phyloP scores from a whole-genome alignment of 306 rosid genomes.

The Mimosa bimucronata region DNA sequence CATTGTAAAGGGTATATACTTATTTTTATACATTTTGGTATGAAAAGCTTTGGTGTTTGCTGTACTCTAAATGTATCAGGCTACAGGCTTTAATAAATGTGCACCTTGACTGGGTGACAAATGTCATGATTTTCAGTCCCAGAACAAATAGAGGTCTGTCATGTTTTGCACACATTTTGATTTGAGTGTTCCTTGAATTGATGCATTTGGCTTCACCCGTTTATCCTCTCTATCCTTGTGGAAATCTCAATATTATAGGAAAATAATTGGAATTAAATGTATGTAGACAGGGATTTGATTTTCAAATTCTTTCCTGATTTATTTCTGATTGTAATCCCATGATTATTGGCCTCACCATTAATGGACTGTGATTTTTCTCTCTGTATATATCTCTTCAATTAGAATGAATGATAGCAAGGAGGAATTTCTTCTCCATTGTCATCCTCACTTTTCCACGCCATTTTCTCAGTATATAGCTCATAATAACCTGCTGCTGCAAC shows the following conservation, averaged over 20 bases:
- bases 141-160: not conserved
- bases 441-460: too few species aligned
- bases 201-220: not conserved
- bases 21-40: not conserved
- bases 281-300: too few species aligned
- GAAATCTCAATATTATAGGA: too few species aligned
- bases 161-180: not conserved
- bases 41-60: slow-evolving; percentile 12
- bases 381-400: too few species aligned
- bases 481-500: not conserved
- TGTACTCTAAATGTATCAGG: not conserved
- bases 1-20: slow-evolving; percentile 69
- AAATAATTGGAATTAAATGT: too few species aligned
- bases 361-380: too few species aligned
- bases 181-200: not conserved
- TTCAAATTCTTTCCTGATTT: too few species aligned
- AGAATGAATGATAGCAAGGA: too few species aligned
- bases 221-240: not conserved
- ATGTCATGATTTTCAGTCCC: not conserved
- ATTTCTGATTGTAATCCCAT: too few species aligned
- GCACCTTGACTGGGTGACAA: not conserved
- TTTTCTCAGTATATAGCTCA: not conserved
- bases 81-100: not conserved
- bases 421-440: too few species aligned
- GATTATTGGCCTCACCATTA: too few species aligned